Evolutionary conservation across 2,329 filamentous ascomycete species (phyloP).

Genomic region (Cyphellophora attinorum): DNA sequence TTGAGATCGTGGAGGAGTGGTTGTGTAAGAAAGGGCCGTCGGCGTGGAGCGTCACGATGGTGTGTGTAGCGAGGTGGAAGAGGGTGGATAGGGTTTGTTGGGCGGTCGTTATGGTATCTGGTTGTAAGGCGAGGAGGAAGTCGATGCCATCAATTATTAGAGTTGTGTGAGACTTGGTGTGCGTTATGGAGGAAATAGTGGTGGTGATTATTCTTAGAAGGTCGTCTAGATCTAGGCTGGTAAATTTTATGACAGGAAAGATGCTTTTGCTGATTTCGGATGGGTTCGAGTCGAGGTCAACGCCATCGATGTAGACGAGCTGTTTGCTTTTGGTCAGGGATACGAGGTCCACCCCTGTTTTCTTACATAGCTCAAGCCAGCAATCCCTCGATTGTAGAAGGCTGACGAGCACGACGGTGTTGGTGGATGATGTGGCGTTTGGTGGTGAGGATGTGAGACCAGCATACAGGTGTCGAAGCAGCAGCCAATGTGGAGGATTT

Average conservation of each 20-base stretch:
- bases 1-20: conserved; percentile 36
- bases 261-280: no score
- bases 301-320: conserved; percentile 64
- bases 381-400: conserved; percentile 71
- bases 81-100: conserved; percentile 10
- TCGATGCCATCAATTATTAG: conserved; percentile 17
- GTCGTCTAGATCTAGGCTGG: no score
- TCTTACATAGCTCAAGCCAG: conserved; percentile 60
- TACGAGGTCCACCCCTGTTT: conserved; percentile 34
- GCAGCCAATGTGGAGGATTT: conserved; percentile 48
- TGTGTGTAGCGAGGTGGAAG: conserved; percentile 27
- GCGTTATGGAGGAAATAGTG: no score
- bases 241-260: no score
- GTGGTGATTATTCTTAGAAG: no score
- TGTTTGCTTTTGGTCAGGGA: conserved; percentile 43
- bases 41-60: conserved; percentile 58
- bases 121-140: conserved; percentile 16
- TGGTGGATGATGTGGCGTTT: background rate
- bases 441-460: conserved; percentile 16
- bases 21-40: conserved; percentile 59
- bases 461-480: conserved; percentile 37
- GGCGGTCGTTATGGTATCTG: conserved; percentile 5
- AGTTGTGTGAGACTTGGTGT: no score
- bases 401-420: conserved; percentile 64
- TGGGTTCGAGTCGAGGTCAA: no score